Conservation (phyloP, 805 yeast genomes). For the Candida glaebosa region DNA sequence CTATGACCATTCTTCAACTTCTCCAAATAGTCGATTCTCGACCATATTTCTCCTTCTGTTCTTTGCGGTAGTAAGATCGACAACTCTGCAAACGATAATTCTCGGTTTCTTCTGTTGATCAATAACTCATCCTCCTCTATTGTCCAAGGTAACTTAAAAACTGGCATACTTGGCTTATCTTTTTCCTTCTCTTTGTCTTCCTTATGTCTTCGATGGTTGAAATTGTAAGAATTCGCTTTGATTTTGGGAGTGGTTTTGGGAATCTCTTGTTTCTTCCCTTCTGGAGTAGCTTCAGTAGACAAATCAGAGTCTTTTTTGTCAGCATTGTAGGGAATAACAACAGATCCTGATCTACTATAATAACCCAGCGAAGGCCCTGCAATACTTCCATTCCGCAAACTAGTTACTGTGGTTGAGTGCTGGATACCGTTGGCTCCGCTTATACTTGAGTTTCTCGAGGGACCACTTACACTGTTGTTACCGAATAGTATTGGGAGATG, state of each 20-base stretch:
- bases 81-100: conserved; percentile 68
- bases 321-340: conserved; percentile 32
- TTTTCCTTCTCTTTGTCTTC: conserved; percentile 2
- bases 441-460: conserved; percentile 35
- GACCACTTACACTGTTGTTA: conserved; percentile 39
- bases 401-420: conserved; percentile 34
- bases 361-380: conserved; percentile 27
- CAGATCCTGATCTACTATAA: conserved; percentile 35
- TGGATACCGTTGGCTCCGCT: conserved; percentile 35
- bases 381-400: conserved; percentile 39
- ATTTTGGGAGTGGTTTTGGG: conserved; percentile 5
- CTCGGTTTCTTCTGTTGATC: conserved; percentile 50
- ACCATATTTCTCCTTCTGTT: conserved; percentile 70
- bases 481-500: conserved; percentile 43
- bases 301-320: conserved; percentile 25
- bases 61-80: conserved; percentile 69
- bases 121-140: conserved; percentile 72
- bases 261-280: conserved; percentile 5
- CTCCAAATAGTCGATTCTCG: conserved; percentile 51
- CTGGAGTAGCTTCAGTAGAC: conserved; percentile 9
- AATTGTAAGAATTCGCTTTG: conserved; percentile 5
- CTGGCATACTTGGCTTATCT: conserved; percentile 13
- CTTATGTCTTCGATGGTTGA: conserved; percentile 4
- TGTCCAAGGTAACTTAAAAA: conserved; percentile 43
- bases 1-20: conserved; percentile 33